Base-by-base conservation (phyloP, 2,329 filamentous ascomycete species). In the Colletotrichum magnum region DNA sequence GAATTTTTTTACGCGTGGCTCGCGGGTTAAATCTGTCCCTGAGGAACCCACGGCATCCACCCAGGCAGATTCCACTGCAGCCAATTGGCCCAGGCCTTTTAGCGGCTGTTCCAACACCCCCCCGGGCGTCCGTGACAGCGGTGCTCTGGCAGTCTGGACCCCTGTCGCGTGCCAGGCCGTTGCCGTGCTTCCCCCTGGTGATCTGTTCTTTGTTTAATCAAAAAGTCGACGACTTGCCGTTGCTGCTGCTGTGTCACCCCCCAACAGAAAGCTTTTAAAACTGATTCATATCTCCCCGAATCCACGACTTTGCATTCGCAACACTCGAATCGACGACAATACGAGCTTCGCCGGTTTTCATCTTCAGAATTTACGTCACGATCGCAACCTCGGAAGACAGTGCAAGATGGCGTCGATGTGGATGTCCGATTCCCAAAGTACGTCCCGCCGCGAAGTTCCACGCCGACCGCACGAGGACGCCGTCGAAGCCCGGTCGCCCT, bases 381-480 rank as follows among this genome's bases (percentile, higher is more conserved):
- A 24, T 21, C 15, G 24, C 26, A 58, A 24, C 24, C 36, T 18
- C 10, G 58, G n/a, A 48, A 61, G 32, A 10, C 56, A 54, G 24
- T 32, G 72, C 77, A 88, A 81, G 61, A 93, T 95, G 93, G 93
- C 92, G 78, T 92, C 94, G 70, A 97, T 97, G 93, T 98, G 95
- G 95, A 88, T 98, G 78, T 93, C 95, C 76, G 95, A 98, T 84
- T 90, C 93, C 79, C 95, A 98, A 83, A 98, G 95, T 97, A 88
- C 78, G 93, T 86, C 32, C 15, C 32, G 18, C 47, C 39, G 32
- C 50, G 24, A 28, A 58, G 58, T 58, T 48, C 28, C 28, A 41
- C 43, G 53, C 52, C 21, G 52, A 54, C 56, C 52, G 28, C 54
- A 57, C 21, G 21, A 48, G 43, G n/a, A 43, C 26, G 39, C 18